Base-by-base conservation (phyloP, 306 rosid genomes). In the Crotalaria pallida region DNA sequence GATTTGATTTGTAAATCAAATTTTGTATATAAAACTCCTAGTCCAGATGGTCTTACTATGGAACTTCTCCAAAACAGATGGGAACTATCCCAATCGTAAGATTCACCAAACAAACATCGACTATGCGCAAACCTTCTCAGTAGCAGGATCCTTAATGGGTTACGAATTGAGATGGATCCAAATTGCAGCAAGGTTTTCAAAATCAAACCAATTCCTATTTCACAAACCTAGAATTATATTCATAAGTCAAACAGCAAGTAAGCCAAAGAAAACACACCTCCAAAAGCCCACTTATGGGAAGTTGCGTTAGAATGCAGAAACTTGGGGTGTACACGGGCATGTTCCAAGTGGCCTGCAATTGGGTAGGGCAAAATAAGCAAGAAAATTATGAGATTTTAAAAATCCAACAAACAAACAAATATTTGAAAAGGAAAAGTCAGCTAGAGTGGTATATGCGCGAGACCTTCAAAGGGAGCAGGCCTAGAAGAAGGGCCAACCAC, bases 251-350 rank as follows among this genome's bases (percentile, higher is more conserved):
- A 57, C 1, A 55, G n/a, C 34, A 77, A 64, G 27, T 50, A 29
- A 78, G 57, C 4, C 16, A 65, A 41, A 26, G 69, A 73, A 69
- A 67, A 16, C 45, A 56, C 55, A 93, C 98, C 98, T 75, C 98
- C 98, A 81, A 94, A 94, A 47, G 98, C 97, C 98, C 98, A 94
- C 59, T 87, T 94, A 82, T 94, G 98, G 2, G 98, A 90, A 38
- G 98, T 94, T 3, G 98, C 98, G 73, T 94, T 94, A 3, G 98
- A 88, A 85, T 94, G 98, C 65, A 94, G 97, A 85, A 94, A 94
- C 86, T 88, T 94, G 26, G 98, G 98, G 74, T 90, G 97, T 65
- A 94, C 97, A 5, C 98, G 88, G 10, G 97, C 95, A 76, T 90
- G 97, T 65, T 94, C 98, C 82, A 94, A 65, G 23, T 80, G 69